Evolutionary conservation across 805 yeast genomes (phyloP).

Genomic region (Tetrapisispora iriomotensis): DNA sequence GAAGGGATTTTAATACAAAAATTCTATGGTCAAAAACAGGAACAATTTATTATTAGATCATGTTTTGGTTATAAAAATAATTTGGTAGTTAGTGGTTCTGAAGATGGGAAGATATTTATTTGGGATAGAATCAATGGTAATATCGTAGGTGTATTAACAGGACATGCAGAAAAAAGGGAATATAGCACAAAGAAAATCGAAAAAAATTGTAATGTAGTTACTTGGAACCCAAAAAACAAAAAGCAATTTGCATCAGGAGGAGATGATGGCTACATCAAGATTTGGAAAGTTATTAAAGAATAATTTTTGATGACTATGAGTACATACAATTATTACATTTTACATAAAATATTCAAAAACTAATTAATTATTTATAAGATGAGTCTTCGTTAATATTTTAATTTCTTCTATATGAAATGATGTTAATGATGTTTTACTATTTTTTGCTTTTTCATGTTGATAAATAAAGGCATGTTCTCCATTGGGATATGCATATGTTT

Average conservation of each 20-base stretch:
- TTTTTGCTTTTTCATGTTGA: no score
- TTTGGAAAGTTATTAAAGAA: slow-evolving; percentile 45
- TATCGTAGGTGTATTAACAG: slow-evolving; percentile 35
- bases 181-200: slow-evolving; percentile 14
- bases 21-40: slow-evolving; percentile 64
- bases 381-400: no score
- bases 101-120: slow-evolving; percentile 65
- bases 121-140: slow-evolving; percentile 73
- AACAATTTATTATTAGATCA: slow-evolving; percentile 60
- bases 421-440: no score
- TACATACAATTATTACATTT: no score
- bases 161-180: slow-evolving; percentile 15
- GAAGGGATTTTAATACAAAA: slow-evolving; percentile 49
- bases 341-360: no score
- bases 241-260: slow-evolving; percentile 72
- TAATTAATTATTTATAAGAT: no score
- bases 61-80: slow-evolving; percentile 67
- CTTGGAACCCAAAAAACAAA: slow-evolving; percentile 49
- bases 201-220: slow-evolving; percentile 58
- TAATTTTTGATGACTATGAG: slow-evolving; percentile 7
- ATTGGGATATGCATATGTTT: no score
- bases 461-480: no score
- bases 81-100: slow-evolving; percentile 70
- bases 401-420: no score
- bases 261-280: slow-evolving; percentile 62